Evolutionary conservation across 306 rosid genomes (phyloP).

Genomic region (Echinosophora koreensis): DNA sequence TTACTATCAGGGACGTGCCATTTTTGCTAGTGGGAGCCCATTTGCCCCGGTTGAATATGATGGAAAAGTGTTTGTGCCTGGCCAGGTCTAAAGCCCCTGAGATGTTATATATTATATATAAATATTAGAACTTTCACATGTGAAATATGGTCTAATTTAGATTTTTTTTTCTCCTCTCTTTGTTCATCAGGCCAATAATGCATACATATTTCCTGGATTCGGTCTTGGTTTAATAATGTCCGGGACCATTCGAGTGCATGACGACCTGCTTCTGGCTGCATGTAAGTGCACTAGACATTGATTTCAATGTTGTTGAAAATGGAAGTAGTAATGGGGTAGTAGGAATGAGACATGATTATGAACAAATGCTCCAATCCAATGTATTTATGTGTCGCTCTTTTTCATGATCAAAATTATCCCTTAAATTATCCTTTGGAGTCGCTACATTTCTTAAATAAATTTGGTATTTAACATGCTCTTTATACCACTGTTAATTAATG

Average conservation of each 20-base stretch:
- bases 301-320: background rate
- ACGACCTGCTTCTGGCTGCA: constrained; percentile 97
- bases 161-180: constrained; percentile 4
- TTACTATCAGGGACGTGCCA: constrained; percentile 77
- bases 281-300: constrained; percentile 63
- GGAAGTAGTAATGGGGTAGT: background rate
- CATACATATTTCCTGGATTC: constrained; percentile 95
- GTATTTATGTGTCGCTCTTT: background rate
- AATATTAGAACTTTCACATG: background rate
- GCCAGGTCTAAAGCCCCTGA: constrained; percentile 72
- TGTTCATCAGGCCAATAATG: constrained; percentile 82
- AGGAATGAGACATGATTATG: background rate
- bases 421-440: background rate
- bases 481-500: background rate
- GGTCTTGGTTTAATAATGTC: constrained; percentile 95
- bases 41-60: constrained; percentile 76
- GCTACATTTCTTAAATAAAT: background rate
- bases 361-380: background rate
- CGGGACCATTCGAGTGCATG: constrained; percentile 90
- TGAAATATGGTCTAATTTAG: constrained; percentile 44
- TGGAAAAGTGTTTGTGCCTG: constrained; percentile 76
- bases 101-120: background rate
- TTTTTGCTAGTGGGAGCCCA: constrained; percentile 95
- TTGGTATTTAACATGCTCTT: background rate
- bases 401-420: background rate